Conservation (phyloP, 139 green algal species). For the Diplosphaera chodatii region DNA sequence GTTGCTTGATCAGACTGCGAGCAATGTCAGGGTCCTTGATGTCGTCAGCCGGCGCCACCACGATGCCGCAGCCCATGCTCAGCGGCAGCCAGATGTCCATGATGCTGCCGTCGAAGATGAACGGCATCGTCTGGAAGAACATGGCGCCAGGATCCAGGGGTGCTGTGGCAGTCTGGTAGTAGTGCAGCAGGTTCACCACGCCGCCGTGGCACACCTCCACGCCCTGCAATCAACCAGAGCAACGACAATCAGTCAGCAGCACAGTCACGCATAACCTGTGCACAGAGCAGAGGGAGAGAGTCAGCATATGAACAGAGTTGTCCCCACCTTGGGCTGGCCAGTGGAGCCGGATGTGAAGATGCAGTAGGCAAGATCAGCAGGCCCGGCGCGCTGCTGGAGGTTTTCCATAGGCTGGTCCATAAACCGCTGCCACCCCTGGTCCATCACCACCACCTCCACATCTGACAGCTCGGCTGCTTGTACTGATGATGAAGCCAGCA, state of each 20-base stretch:
- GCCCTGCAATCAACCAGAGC: background rate
- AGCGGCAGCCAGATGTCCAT: background rate
- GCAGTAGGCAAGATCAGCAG: conserved; percentile 37
- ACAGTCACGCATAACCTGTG: too few relatives aligned
- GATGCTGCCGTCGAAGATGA: background rate
- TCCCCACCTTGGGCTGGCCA: conserved; percentile 40
- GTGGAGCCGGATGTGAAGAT: conserved; percentile 62
- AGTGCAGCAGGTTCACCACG: conserved; percentile 1
- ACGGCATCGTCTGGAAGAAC: conserved; percentile 24
- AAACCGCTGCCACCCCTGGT: background rate
- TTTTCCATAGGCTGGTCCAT: background rate
- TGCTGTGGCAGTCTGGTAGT: background rate
- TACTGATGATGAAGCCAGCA: background rate
- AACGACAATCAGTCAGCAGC: background rate
- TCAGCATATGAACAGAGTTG: too few relatives aligned
- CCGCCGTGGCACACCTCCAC: background rate
- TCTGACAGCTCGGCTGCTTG: background rate
- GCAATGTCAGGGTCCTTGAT: conserved; percentile 4
- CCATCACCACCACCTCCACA: conserved; percentile 3
- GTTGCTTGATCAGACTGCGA: background rate
- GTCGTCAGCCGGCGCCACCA: background rate
- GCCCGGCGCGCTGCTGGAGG: background rate
- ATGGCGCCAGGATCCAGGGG: conserved; percentile 12
- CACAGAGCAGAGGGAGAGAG: too few relatives aligned
- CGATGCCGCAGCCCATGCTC: background rate